Percentiles rank a stretch among this genome's conserved stretches.
These are phyloP conservation scores for Phalaenopsis hybrid DNA, from an alignment of 116 monocot species.

Conservation along the genomic window DNA sequence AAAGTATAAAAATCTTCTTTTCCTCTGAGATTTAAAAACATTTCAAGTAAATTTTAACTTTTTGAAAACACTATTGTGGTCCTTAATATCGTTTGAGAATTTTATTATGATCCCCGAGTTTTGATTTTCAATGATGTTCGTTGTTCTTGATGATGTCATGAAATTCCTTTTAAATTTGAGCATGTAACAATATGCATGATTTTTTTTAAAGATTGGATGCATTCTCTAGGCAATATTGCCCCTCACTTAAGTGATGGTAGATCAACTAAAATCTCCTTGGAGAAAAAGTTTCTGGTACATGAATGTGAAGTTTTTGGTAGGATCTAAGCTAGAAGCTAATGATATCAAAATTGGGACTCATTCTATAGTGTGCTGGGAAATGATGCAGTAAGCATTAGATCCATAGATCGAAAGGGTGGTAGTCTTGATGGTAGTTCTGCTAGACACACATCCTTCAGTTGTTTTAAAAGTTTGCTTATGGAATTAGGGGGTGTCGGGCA, in stretches of 20 bases:
- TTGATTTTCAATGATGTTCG: neutral
- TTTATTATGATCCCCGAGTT: neutral
- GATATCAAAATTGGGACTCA: too few relatives aligned
- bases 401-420: too few relatives aligned
- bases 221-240: neutral
- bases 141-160: neutral
- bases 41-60: too few relatives aligned
- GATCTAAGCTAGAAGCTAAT: neutral
- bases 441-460: too few relatives aligned
- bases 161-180: neutral
- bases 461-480: too few relatives aligned
- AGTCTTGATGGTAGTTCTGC: too few relatives aligned
- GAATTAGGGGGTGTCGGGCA: too few relatives aligned
- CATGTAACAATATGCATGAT: neutral
- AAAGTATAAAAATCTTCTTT: too few relatives aligned
- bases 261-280: neutral
- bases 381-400: too few relatives aligned
- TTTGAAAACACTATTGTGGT: too few relatives aligned
- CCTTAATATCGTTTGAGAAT: neutral
- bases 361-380: too few relatives aligned
- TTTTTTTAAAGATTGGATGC: neutral
- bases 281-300: neutral
- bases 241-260: neutral
- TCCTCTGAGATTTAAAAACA: too few relatives aligned
- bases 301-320: neutral